A percentile compares a stretch with the other conserved stretches of the same genome.
phyloP scores from a whole-genome alignment of 805 yeast species.

The Isabelozyma gotoi region DNA sequence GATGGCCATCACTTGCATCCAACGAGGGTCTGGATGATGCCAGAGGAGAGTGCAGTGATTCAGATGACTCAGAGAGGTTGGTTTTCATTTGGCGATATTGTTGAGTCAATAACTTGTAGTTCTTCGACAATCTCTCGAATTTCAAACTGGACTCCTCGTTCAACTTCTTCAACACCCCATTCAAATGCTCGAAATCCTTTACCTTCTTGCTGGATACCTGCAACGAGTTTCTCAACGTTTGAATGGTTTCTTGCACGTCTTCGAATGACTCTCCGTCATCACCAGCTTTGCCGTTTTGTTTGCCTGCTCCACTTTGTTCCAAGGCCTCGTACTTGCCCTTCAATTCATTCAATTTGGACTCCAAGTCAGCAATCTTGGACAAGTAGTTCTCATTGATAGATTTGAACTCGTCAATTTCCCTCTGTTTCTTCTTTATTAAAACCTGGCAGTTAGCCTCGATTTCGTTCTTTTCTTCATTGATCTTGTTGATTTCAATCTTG shows the following conservation, averaged over 20 bases:
- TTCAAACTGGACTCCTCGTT: constrained; percentile 71
- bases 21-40: constrained; percentile 7
- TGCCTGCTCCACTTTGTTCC: constrained; percentile 18
- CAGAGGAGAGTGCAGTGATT: constrained; percentile 2
- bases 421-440: constrained; percentile 52
- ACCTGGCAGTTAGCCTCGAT: constrained; percentile 54
- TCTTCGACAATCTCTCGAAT: constrained; percentile 66
- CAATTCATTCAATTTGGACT: constrained; percentile 24
- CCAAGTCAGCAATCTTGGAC: constrained; percentile 41
- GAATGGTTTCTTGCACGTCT: constrained; percentile 28
- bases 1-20: constrained; percentile 12
- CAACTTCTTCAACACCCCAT: constrained; percentile 52
- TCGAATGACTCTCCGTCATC: constrained; percentile 13
- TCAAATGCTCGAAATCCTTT: constrained; percentile 55
- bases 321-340: constrained; percentile 24
- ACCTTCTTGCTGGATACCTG: constrained; percentile 49
- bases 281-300: constrained; percentile 9
- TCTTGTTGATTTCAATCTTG: constrained; percentile 47
- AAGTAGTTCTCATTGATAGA: constrained; percentile 42
- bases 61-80: constrained; percentile 8
- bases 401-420: constrained; percentile 63
- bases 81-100: constrained; percentile 52
- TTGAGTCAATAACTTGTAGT: constrained; percentile 61
- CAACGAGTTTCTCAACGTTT: constrained; percentile 54
- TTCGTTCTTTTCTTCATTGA: constrained; percentile 61